phyloP scores from a whole-genome alignment of 768 basidiomycete genomes.

The Suillus alpinus region DNA sequence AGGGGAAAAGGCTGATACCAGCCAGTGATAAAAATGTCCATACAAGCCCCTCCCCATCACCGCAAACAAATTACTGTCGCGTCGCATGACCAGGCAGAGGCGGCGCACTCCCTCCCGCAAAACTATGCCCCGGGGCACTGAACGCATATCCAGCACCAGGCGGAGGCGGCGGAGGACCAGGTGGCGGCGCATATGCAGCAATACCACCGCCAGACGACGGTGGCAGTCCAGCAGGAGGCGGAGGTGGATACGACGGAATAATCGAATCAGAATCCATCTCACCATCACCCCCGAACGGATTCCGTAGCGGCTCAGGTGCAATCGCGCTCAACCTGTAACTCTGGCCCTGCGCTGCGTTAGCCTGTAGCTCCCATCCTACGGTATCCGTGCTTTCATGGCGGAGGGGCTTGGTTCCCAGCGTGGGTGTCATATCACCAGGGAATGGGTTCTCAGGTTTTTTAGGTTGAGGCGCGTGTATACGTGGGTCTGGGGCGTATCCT shows the following conservation, averaged over 20 bases:
- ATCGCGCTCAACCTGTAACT: conserved; percentile 22
- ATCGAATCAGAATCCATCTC: conserved; percentile 18
- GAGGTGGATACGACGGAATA: conserved; percentile 10
- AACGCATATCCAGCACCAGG: conserved; percentile 23
- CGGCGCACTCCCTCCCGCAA: conserved; percentile 5
- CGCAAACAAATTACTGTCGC: not conserved
- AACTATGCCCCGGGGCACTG: conserved; percentile 23
- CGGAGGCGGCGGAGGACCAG: conserved; percentile 9
- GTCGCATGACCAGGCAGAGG: not conserved
- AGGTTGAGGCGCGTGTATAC: conserved; percentile 52
- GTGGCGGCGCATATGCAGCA: not conserved
- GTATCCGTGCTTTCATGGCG: conserved; percentile 30
- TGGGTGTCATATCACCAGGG: conserved; percentile 11
- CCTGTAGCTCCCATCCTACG: conserved; percentile 28
- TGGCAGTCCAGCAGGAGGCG: not conserved
- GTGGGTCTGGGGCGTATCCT: conserved; percentile 44
- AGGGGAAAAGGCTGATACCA: not conserved
- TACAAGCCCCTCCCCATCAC: not conserved
- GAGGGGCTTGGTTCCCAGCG: conserved; percentile 7
- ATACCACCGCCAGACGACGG: not conserved
- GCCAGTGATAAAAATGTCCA: not conserved
- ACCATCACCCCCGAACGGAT: conserved; percentile 23
- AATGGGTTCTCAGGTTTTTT: conserved; percentile 22
- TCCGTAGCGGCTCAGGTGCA: conserved; percentile 14
- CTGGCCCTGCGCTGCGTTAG: conserved; percentile 24